phyloP scores from a whole-genome alignment of 495 filamentous ascomycete species.

The Penicillium egyptiacum region DNA sequence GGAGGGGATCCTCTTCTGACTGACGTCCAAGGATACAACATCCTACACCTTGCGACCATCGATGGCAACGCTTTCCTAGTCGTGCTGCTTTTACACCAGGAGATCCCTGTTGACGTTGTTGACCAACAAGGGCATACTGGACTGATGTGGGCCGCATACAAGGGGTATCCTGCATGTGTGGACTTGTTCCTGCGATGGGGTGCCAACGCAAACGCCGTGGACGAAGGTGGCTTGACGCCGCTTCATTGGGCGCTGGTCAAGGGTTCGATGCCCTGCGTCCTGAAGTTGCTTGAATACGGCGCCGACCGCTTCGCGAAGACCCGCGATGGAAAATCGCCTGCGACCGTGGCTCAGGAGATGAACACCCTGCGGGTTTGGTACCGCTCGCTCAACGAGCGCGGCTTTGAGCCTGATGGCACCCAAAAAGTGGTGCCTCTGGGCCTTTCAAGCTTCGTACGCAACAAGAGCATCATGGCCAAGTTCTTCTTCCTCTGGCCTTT shows the following conservation, averaged over 20 bases:
- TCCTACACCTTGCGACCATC: slow-evolving; percentile 93
- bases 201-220: slow-evolving; percentile 83
- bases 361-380: slow-evolving; percentile 81
- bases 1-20: slow-evolving; percentile 87
- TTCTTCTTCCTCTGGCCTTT: slow-evolving; percentile 93
- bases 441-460: slow-evolving; percentile 58
- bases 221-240: slow-evolving; percentile 89
- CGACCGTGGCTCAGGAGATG: slow-evolving; percentile 82
- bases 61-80: slow-evolving; percentile 94
- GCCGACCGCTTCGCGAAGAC: slow-evolving; percentile 88
- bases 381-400: slow-evolving; percentile 77
- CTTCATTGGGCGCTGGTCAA: slow-evolving; percentile 97
- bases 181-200: slow-evolving; percentile 95
- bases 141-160: slow-evolving; percentile 98
- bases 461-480: slow-evolving; percentile 75
- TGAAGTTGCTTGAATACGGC: slow-evolving; percentile 92
- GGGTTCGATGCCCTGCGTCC: slow-evolving; percentile 78
- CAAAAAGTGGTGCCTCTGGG: slow-evolving; percentile 56
- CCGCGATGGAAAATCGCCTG: slow-evolving; percentile 81
- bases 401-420: slow-evolving; percentile 77
- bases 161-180: slow-evolving; percentile 86
- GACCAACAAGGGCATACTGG: slow-evolving; percentile 88
- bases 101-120: slow-evolving; percentile 85
- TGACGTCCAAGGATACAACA: slow-evolving; percentile 94
- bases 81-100: slow-evolving; percentile 84